A percentile compares a stretch with the other conserved stretches of the same genome.
These are phyloP conservation scores for Stephanodiscus triporus DNA, from an alignment of 108 stramenopile genomes.

Conservation along the genomic window DNA sequence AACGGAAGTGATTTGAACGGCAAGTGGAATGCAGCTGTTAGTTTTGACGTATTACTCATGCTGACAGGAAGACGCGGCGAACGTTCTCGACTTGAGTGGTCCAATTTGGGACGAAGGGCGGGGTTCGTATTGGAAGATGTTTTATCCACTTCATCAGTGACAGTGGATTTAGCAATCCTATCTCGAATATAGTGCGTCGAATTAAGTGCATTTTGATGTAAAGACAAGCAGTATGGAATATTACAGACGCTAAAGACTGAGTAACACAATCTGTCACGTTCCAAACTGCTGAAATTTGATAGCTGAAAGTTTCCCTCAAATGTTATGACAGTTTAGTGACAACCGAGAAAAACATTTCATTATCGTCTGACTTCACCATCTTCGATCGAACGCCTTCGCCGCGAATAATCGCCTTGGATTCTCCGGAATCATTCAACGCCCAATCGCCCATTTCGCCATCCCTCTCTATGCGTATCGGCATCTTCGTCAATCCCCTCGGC, in stretches of 20 bases:
- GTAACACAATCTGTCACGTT: neutral
- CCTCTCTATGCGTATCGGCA: constrained; percentile 41
- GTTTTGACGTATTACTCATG: constrained; percentile 49
- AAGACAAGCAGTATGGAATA: neutral
- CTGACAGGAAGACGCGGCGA: constrained; percentile 40
- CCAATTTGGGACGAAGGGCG: constrained; percentile 33
- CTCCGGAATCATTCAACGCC: constrained; percentile 19
- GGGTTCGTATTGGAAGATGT: constrained; percentile 42
- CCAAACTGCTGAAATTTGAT: too few species aligned
- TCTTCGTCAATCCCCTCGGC: constrained; percentile 44
- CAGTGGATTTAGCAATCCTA: constrained; percentile 42
- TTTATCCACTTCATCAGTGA: constrained; percentile 37
- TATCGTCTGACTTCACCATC: constrained; percentile 29
- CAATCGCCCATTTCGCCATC: constrained; percentile 25
- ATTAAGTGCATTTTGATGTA: neutral
- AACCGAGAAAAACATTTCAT: constrained; percentile 36
- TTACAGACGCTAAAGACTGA: too few species aligned
- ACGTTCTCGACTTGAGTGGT: constrained; percentile 43
- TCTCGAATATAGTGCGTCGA: constrained; percentile 1
- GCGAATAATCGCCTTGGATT: constrained; percentile 39
- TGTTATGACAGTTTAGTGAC: constrained; percentile 31
- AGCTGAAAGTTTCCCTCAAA: neutral
- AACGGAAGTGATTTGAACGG: constrained; percentile 40
- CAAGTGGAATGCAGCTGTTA: constrained; percentile 44
- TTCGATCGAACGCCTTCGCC: constrained; percentile 32